phyloP scores from a whole-genome alignment of 106 monocot species.

The Xerophyta viscosa region DNA sequence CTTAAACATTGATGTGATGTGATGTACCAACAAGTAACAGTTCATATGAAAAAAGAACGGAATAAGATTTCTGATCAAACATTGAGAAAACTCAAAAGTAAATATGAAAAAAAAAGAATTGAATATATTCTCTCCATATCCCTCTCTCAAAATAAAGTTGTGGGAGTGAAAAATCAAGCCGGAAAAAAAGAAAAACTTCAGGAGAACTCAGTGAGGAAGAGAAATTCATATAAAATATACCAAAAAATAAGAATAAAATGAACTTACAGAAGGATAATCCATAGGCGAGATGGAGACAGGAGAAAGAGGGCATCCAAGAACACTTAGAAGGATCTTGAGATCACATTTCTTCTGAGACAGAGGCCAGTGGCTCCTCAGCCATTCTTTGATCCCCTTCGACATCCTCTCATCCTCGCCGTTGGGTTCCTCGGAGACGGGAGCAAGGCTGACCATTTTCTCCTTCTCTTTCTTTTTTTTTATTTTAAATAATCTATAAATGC shows the following conservation, averaged over 20 bases:
- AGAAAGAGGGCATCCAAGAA: conserved; percentile 85
- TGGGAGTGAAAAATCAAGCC: too few species aligned
- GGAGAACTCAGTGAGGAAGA: too few species aligned
- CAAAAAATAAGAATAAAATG: neutral
- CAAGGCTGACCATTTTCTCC: conserved; percentile 30
- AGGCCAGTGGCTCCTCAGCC: conserved; percentile 40
- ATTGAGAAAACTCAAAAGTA: too few species aligned
- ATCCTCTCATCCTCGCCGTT: conserved; percentile 19
- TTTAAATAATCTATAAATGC: neutral
- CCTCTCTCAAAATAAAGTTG: too few species aligned
- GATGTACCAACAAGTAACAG: too few species aligned
- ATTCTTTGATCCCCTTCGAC: conserved; percentile 21
- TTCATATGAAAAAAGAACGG: too few species aligned
- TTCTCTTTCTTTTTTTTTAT: conserved; percentile 2
- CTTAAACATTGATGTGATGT: too few species aligned
- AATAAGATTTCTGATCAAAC: too few species aligned
- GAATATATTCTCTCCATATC: too few species aligned
- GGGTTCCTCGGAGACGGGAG: conserved; percentile 72
- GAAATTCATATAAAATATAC: too few species aligned
- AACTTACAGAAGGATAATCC: conserved; percentile 10
- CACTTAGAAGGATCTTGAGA: conserved; percentile 63
- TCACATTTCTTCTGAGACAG: conserved; percentile 31
- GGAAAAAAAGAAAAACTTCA: too few species aligned
- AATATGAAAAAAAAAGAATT: too few species aligned
- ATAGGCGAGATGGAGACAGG: conserved; percentile 38